Evolutionary conservation across 2,329 filamentous ascomycete species (phyloP).

Genomic region (Aspergillus sp.): DNA sequence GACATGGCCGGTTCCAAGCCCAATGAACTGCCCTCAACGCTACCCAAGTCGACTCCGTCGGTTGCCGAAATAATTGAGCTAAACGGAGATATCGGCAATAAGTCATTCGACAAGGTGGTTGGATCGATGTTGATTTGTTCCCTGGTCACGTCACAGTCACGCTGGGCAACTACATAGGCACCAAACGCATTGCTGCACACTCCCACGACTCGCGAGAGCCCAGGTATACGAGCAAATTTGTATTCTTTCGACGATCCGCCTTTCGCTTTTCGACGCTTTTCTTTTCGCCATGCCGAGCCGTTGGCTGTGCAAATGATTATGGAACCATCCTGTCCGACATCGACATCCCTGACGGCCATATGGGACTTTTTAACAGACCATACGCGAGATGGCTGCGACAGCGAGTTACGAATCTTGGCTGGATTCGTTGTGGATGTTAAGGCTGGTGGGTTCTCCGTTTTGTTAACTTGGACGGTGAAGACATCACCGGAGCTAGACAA

Average conservation of each 20-base stretch:
- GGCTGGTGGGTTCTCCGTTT: constrained; percentile 59
- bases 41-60: constrained; percentile 40
- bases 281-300: constrained; percentile 87
- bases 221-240: constrained; percentile 90
- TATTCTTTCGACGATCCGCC: constrained; percentile 78
- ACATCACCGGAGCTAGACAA: constrained; percentile 81
- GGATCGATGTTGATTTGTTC: constrained; percentile 66
- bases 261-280: constrained; percentile 79
- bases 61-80: constrained; percentile 53
- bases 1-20: constrained; percentile 20
- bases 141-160: constrained; percentile 78
- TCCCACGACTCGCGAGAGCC: constrained; percentile 77
- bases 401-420: constrained; percentile 78
- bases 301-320: constrained; percentile 92
- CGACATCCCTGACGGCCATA: constrained; percentile 81
- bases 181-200: constrained; percentile 88
- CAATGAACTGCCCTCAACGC: constrained; percentile 36
- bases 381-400: constrained; percentile 75
- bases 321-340: constrained; percentile 86
- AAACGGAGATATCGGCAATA: constrained; percentile 70
- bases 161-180: constrained; percentile 82
- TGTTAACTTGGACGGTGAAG: constrained; percentile 78
- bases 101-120: constrained; percentile 71
- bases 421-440: constrained; percentile 86
- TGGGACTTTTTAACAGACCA: constrained; percentile 86